Evolutionary conservation across 345 rosid genomes (phyloP), one percentile per base, ranked within the genome.

Genomic region (Populus nigra): DNA sequence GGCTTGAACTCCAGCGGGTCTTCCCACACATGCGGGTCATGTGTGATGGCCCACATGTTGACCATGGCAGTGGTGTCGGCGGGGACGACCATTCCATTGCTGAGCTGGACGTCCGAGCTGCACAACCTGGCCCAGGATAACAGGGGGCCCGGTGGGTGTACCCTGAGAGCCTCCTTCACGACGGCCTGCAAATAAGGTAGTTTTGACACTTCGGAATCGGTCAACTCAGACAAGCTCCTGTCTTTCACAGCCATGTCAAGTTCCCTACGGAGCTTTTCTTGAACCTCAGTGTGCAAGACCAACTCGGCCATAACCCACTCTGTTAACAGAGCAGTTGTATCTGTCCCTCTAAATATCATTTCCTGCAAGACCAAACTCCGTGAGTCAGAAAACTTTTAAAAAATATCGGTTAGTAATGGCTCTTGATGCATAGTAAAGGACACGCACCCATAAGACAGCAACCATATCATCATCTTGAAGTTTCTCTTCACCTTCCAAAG

Each of bases 31-130:
- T 18, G 35, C 0, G 89, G 85, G 80, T 92, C 97, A 74, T 90
- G 97, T 1, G 95, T 84, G 55, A 94, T 94, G 66, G 98, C 98
- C 98, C 98, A 94, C 98, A 94, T 94, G 91, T 94, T 94, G 75
- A 93, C 90, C 97, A 94, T 93, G 0, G 98, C 98, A 1, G 95
- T 93, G 5, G 98, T 94, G 45, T 87, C 83, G 73, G 89, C 85
- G 2, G 98, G 98, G 27, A 94, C 39, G 59, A 89, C 59, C 93
- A 92, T 88, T 47, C 95, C 97, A 81, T 94, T 94, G 79, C 89
- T 85, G 72, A 91, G 95, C 70, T 84, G 84, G 76, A 94, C 91
- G 78, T 93, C 97, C 3, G 97, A 88, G 8, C 90, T 94, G 83
- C 97, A 89, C 23, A 94, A 79, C 11, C 98, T 88, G 35, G 98